These are phyloP conservation scores for Galerina sulciceps DNA, from an alignment of 768 basidiomycete species.

Conservation along the genomic window DNA sequence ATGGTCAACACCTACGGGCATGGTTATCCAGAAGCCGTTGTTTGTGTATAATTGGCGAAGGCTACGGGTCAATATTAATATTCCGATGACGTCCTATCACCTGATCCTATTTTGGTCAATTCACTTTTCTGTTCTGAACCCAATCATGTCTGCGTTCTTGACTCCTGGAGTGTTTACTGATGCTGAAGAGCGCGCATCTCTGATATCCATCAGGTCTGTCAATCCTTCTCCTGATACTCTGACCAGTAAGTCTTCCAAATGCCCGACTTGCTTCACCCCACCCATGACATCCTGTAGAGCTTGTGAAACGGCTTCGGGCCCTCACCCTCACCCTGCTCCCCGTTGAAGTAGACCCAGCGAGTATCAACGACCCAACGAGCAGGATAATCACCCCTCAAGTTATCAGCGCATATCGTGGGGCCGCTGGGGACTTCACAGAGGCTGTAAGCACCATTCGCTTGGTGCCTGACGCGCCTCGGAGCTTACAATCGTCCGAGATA, in stretches of 20 bases:
- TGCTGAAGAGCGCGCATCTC: constrained; percentile 46
- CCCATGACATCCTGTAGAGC: constrained; percentile 48
- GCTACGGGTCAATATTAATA: constrained; percentile 7
- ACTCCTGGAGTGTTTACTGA: constrained; percentile 25
- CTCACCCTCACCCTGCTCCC: constrained; percentile 80
- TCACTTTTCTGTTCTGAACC: background rate
- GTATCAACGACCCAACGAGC: constrained; percentile 77
- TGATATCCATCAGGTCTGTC: constrained; percentile 48
- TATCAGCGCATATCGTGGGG: constrained; percentile 72
- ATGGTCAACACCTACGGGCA: constrained; percentile 53
- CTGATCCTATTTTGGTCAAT: too few species aligned
- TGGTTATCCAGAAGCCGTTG: constrained; percentile 33
- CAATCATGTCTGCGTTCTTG: constrained; percentile 36
- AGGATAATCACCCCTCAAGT: constrained; percentile 84
- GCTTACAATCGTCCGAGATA: constrained; percentile 27
- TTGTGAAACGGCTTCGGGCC: constrained; percentile 79
- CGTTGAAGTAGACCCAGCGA: constrained; percentile 71
- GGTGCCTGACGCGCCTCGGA: background rate
- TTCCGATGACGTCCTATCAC: constrained; percentile 36
- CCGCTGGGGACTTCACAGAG: constrained; percentile 88
- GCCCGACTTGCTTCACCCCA: background rate
- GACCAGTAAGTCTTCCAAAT: constrained; percentile 57
- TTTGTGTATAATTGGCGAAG: constrained; percentile 33
- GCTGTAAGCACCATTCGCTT: constrained; percentile 55
- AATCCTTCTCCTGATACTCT: constrained; percentile 72